Base-by-base conservation (phyloP, 1,139 yeast species). In the Yamadazyma oceani region DNA sequence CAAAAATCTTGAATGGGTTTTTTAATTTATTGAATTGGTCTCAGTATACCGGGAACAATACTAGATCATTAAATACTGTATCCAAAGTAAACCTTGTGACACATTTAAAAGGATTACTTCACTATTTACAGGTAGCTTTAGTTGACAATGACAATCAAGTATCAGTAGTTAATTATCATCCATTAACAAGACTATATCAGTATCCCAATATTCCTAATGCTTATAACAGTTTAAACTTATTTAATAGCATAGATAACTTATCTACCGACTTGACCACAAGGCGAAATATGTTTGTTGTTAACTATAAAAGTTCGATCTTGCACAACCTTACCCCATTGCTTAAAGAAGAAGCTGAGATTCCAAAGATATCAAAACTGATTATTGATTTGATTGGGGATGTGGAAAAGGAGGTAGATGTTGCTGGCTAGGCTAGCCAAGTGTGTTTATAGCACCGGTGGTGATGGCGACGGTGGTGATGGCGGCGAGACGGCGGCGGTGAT, bases 211-310 rank as follows among this genome's bases (percentile, higher is more conserved):
- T 62, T 8, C 75, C 87, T 1, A 79, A 78, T 42, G 49, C 49
- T 4, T 85, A 64, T 53, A 73, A 80, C 3, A 73, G 79, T 31
- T 60, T 83, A 41, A 77, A 75, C 45, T 63, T 83, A 27, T 82
- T 78, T 51, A 60, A 45, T 36, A 50, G 58, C 3, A 51, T 70
- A 3, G 41, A 46, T 29, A 39, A 36, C 30, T 36, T 36, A 5
- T 62, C 75, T 0, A 75, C 87, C 44, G 95, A 87, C 58, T 59
- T 73, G 24, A 70, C 69, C 12, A 82, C 89, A 2, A 70, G 97
- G 48, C 61, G 74, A 26, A 72, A 71, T 39, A 67, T 83, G 1
- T 60, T 83, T 45, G 54, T 26, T 6, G 44, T 38, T 3, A 32
- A 36, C 3, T 43, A 42, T 34, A 37, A 21, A 29, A n/a, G 10